phyloP scores from a whole-genome alignment of 495 filamentous ascomycete species.

The Aspergillus haitiensis region DNA sequence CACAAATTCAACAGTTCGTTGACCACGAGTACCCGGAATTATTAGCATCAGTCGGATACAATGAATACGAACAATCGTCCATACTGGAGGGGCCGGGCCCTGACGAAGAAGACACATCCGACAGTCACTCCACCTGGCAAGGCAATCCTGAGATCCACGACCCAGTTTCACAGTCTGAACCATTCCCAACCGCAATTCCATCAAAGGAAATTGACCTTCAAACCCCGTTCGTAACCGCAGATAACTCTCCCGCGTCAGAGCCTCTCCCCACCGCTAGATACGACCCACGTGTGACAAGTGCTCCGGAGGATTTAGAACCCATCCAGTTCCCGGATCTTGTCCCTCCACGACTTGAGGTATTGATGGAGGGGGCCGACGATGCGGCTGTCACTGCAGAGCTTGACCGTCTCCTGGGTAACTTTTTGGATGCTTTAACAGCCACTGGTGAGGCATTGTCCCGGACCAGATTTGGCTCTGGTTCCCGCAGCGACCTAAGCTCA shows the following conservation, averaged over 20 bases:
- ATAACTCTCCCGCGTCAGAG: constrained; percentile 33
- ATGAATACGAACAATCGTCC: constrained; percentile 28
- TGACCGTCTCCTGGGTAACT: constrained; percentile 41
- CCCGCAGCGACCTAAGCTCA: constrained; percentile 8
- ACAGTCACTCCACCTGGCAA: constrained; percentile 23
- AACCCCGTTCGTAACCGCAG: constrained; percentile 4
- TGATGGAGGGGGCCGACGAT: constrained; percentile 39
- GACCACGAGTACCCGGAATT: constrained; percentile 31
- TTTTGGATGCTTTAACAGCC: constrained; percentile 39
- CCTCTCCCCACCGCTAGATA: constrained; percentile 29
- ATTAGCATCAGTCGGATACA: constrained; percentile 20
- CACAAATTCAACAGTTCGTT: constrained; percentile 24
- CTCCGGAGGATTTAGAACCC: constrained; percentile 12
- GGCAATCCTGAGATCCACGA: constrained; percentile 10
- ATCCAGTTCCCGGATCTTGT: constrained; percentile 38
- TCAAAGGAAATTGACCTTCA: constrained; percentile 10
- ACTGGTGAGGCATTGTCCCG: constrained; percentile 37
- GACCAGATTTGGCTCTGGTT: constrained; percentile 13
- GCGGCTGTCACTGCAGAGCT: constrained; percentile 36
- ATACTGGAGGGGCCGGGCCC: constrained; percentile 45
- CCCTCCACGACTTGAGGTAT: constrained; percentile 36
- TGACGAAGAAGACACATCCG: constrained; percentile 35
- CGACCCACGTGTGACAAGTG: constrained; percentile 10
- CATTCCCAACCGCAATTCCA: constrained; percentile 14
- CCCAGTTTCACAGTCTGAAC: constrained; percentile 4